These are phyloP conservation scores for Marasmius sp. DNA, from an alignment of 1,284 basidiomycete species.

Conservation along the genomic window DNA sequence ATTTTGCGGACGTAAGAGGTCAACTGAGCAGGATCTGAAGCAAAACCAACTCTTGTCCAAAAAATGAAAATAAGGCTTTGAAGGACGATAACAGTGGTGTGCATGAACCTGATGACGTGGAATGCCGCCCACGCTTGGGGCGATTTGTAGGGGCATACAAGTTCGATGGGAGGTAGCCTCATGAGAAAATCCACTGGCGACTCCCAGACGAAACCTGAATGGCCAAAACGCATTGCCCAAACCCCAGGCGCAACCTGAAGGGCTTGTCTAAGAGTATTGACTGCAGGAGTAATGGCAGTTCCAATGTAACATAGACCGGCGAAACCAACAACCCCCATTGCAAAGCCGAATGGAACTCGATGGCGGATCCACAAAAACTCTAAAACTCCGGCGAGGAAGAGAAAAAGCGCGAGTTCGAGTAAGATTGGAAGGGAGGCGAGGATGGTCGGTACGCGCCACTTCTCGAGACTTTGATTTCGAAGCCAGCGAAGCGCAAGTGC, in stretches of 20 bases:
- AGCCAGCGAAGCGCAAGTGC: background rate
- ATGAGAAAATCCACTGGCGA: background rate
- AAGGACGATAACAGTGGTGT: too few species aligned
- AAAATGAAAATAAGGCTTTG: too few species aligned
- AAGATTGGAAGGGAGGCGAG: slow-evolving; percentile 1
- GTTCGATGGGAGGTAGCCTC: background rate
- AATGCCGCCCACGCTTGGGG: background rate
- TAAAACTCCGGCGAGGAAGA: slow-evolving; percentile 5
- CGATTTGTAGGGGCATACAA: background rate
- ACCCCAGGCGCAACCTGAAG: too few species aligned
- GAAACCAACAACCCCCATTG: too few species aligned
- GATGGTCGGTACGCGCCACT: background rate
- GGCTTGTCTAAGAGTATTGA: background rate
- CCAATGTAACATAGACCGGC: background rate
- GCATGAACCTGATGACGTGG: too few species aligned
- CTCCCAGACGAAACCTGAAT: too few species aligned
- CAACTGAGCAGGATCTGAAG: too few species aligned
- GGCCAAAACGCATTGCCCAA: too few species aligned
- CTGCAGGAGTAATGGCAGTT: background rate
- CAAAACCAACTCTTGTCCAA: too few species aligned
- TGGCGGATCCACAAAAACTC: too few species aligned
- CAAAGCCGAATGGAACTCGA: too few species aligned
- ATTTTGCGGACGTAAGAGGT: too few species aligned
- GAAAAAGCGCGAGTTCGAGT: background rate
- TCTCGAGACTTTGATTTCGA: background rate